A percentile compares a stretch with the other conserved stretches of the same genome.
Evolutionary conservation across 2,329 filamentous ascomycete genomes (phyloP).

Genomic region (Colletotrichum tropicicola): DNA sequence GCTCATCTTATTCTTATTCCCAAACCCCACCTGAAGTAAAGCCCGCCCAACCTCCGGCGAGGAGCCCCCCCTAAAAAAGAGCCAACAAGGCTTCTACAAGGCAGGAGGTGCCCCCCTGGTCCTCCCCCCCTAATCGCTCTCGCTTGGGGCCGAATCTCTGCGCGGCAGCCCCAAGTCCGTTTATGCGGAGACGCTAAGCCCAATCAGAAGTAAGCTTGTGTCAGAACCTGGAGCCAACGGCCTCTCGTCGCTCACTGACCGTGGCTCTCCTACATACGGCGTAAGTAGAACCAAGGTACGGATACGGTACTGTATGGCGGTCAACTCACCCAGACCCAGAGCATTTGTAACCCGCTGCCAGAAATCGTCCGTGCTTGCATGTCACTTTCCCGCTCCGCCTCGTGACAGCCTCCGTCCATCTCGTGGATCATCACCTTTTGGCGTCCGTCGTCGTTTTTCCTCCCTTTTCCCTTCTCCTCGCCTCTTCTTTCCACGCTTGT

Average conservation of each 20-base stretch:
- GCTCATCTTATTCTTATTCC: neutral
- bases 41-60: neutral
- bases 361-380: conserved; percentile 24
- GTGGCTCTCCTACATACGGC: too few species aligned
- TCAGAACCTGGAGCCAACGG: conserved; percentile 24
- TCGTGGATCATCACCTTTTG: conserved; percentile 11
- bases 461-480: neutral
- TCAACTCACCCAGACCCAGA: neutral
- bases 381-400: conserved; percentile 21
- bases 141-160: conserved; percentile 8
- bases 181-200: conserved; percentile 23
- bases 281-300: neutral
- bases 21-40: neutral
- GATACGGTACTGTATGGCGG: too few species aligned
- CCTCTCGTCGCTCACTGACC: too few species aligned
- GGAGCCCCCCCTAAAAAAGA: neutral
- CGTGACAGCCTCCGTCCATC: conserved; percentile 23
- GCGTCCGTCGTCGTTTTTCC: neutral
- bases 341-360: conserved; percentile 1
- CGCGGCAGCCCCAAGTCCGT: conserved; percentile 5
- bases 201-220: conserved; percentile 28
- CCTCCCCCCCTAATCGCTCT: neutral
- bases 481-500: conserved; percentile 2
- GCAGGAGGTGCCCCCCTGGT: neutral
- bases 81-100: conserved; percentile 4